Evolutionary conservation across 2,329 filamentous ascomycete genomes (phyloP).

Genomic region (Tolypocladium paradoxum): DNA sequence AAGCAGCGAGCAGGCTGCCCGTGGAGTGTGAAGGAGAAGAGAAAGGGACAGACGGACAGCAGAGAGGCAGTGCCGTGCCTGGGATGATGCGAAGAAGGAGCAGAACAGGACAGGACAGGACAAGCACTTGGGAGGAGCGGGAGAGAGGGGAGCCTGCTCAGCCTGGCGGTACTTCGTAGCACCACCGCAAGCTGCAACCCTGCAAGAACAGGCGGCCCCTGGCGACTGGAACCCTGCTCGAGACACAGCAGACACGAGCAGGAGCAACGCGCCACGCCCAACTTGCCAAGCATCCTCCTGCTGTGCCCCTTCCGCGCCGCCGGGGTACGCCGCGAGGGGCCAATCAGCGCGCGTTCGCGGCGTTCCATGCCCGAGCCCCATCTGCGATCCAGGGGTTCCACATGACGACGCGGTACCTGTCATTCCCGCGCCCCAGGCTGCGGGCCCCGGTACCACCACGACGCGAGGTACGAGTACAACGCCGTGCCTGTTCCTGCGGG

Average conservation of each 20-base stretch:
- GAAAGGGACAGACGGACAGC: background rate
- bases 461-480: background rate
- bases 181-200: background rate
- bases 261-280: background rate
- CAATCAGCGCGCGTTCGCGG: constrained; percentile 1
- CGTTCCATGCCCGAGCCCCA: background rate
- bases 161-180: no score
- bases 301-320: background rate
- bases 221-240: background rate
- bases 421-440: background rate
- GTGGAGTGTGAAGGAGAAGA: background rate
- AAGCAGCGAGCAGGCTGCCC: background rate
- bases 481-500: background rate
- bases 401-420: background rate
- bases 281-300: background rate
- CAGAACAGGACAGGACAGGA: background rate
- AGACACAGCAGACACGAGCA: background rate
- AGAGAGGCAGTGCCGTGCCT: background rate
- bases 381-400: background rate
- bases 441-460: background rate
- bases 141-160: background rate
- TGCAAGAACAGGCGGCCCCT: background rate
- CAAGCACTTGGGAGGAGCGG: background rate
- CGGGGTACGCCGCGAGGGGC: background rate
- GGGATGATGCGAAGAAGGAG: background rate